Evolutionary conservation across 2,329 filamentous ascomycete genomes (phyloP).

Genomic region (Chalaropsis ovoidea): DNA sequence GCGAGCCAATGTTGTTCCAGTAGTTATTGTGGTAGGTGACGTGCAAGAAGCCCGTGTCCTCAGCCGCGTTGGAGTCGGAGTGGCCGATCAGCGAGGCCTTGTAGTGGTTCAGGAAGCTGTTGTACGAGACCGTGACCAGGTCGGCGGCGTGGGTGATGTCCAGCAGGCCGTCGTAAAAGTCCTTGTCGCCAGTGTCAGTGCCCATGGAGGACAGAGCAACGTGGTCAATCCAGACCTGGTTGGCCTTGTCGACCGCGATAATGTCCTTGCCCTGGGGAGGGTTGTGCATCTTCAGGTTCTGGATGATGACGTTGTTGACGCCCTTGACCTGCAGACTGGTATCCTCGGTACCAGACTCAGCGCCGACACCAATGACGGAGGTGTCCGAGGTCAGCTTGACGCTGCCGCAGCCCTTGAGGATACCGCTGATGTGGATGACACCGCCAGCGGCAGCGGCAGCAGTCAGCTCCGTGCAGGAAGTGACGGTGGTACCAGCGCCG

Average conservation of each 20-base stretch:
- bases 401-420: constrained; percentile 36
- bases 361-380: constrained; percentile 42
- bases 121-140: constrained; percentile 37
- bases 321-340: constrained; percentile 41
- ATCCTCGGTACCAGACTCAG: constrained; percentile 35
- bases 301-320: constrained; percentile 46
- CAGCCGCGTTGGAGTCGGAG: constrained; percentile 46
- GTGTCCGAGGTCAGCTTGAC: constrained; percentile 42
- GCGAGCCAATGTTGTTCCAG: constrained; percentile 51
- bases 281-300: constrained; percentile 45
- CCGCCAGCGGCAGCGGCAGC: constrained; percentile 33
- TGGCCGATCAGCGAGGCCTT: constrained; percentile 53
- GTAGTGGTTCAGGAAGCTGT: constrained; percentile 38
- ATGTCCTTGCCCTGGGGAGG: constrained; percentile 42
- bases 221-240: constrained; percentile 42
- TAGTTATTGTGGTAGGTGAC: constrained; percentile 54
- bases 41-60: constrained; percentile 49
- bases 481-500: constrained; percentile 38
- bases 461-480: constrained; percentile 36
- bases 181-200: constrained; percentile 33
- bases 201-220: constrained; percentile 35
- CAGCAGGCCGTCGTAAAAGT: constrained; percentile 38
- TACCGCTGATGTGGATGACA: constrained; percentile 40
- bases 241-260: constrained; percentile 40
- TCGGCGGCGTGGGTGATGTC: constrained; percentile 39